Base-by-base conservation (phyloP, 768 basidiomycete species). In the Trametes maxima region DNA sequence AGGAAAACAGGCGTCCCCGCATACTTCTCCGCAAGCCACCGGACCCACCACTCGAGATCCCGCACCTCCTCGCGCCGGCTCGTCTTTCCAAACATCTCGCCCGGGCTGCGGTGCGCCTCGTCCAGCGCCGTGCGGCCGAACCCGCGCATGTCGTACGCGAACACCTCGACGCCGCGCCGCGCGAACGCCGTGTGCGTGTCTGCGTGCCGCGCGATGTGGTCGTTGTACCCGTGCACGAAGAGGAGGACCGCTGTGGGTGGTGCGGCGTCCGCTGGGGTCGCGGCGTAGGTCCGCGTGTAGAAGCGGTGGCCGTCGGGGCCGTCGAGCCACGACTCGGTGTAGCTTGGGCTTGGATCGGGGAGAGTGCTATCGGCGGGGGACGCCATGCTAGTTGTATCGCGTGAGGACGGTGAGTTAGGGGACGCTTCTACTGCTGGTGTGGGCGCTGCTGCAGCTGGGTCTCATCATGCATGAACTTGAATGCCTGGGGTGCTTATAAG, bases 81-180 rank as follows among this genome's bases (percentile, higher is more conserved):
- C 5, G 88, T 89, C 76, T 85, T 84, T 0, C 79, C 88, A 67
- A 86, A 90, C 5, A 78, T 65, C 61, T 83, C 84, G 46, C 70
- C 69, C 62, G 80, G 82, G 72, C 82, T 84, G 72, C 79, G 83
- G 64, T 81, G 71, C 57, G 76, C 73, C 21, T 70, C 72, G 69
- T 91, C 89, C 60, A 79, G 77, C 1, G 83, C 88, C 1, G 90
- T 92, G 56, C 80, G 77, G 1, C 91, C 91, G 64, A 86, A 92
- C 0, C 90, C 90, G 49, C 91, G 85, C 72, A 89, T 86, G 76
- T 92, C 90, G 65, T 81, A 87, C 0, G 88, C 74, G 65, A 91
- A 90, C 37, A 91, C 78, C 19, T 80, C 80, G 57, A 92, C 77
- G 0, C 80, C 83, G 47, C 75, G 77, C 22, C 78, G 74, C 6